Base-by-base conservation (phyloP, 1,284 basidiomycete species). In the Prillingera fragicola region DNA sequence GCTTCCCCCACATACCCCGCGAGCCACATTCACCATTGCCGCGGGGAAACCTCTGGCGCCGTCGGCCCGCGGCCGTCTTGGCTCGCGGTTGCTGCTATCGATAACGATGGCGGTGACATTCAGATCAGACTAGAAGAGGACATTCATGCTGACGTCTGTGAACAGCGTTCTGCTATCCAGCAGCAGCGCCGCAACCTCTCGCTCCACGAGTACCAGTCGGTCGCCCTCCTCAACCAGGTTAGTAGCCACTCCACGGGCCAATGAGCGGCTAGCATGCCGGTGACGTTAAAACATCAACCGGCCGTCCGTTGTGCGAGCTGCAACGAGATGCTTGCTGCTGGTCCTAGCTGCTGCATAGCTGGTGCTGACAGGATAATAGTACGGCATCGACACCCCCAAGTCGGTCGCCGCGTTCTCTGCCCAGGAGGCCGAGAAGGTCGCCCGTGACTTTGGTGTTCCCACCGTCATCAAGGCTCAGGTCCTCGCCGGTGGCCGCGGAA, bases 181-280 rank as follows among this genome's bases (percentile, higher is more conserved):
- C 52, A 52, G 41, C 61, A 65, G 47, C 47, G 50, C 51, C 87
- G 94, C 61, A 87, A 85, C 74, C 81, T 98, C 63, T 95, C 90
- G 36, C 94, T 99, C 66, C 94, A 99, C 75, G 94, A 99, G 77
- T 90, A 97, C 76, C 90, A 97, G 71, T 95, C 91, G 42, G 87
- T 97, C 72, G 83, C 85, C 61, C 78, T 98, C 38, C 81, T 98
- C 62, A 96, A 96, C 77, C 83, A 86, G 57, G 91, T 92, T 59
- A 58, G 77, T 47, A n/a, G 15, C 22, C n/a, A n/a, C n/a, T n/a
- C n/a, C n/a, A n/a, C n/a, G n/a, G n/a, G n/a, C 4, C 8, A 17
- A 31, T 6, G 28, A 21, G 33, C 21, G 33, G 19, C 19, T 5
- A 9, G 27, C 15, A 28, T n/a, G 27, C 5, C 10, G 28, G 28